Evolutionary conservation across 1,284 basidiomycete species (phyloP), one percentile per base, ranked within the genome.

Genomic region (Sanghuangporus weigelae): DNA sequence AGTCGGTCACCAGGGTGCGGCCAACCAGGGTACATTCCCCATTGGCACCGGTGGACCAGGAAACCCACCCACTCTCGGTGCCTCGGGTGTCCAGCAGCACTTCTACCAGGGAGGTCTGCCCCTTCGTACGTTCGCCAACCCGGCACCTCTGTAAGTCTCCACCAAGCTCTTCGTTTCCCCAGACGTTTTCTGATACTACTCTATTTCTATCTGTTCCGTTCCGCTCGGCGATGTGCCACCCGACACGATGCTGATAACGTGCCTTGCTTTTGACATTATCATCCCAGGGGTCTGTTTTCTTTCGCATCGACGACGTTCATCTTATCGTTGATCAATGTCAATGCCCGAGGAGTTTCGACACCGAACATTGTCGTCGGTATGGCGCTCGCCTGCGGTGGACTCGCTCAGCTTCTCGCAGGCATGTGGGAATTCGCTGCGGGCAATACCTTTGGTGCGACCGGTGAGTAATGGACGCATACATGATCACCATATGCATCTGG

Each of bases 391-490:
- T 85, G 84, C 66, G 95, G 95, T 63, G 96, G 96, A 66, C 82
- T 96, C 23, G 84, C 84, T 7, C 96, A 91, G 72, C 78, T 90
- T 68, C 70, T 87, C 31, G 87, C 87, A 8, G 87, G 89, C 49
- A 88, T 90, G 86, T 90, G 89, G 87, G 87, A 89, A 74, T 94
- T 93, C 73, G 89, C 90, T 1, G 79, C 83, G 49, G 91, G 90
- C 10, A 89, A 91, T 68, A 77, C 76, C 0, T 89, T 90, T 63
- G 86, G 84, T 66, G 87, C 84, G 1, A 87, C 86, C 42, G 86
- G 88, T 89, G 64, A 72, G 85, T 78, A 10, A 55, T 50, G 51
- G 23, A 26, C n/a, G 51, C 19, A 23, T 23, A n/a, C 35, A 26
- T n/a, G 51, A 16, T 19, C 23, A 49, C 19, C 14, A 21, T 3